phyloP scores from a whole-genome alignment of 371 early-diverging fungal species.

The Parasitella parasitica region DNA sequence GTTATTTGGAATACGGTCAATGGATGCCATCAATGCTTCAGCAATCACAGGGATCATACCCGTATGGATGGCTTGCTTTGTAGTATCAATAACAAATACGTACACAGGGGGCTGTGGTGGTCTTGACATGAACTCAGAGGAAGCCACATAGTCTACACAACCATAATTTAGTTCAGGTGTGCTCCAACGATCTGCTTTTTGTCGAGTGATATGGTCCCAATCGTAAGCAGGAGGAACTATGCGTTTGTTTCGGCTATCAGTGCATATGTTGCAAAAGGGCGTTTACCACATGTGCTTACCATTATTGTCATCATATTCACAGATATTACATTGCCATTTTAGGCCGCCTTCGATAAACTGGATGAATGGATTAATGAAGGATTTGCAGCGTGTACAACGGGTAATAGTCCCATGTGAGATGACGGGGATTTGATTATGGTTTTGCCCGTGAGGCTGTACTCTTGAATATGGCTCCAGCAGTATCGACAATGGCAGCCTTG shows the following conservation, averaged over 20 bases:
- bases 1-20: constrained; percentile 77
- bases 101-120: constrained; percentile 85
- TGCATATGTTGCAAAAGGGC: neutral
- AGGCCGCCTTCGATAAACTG: constrained; percentile 74
- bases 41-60: constrained; percentile 58
- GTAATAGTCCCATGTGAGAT: constrained; percentile 66
- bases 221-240: constrained; percentile 74
- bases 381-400: constrained; percentile 78
- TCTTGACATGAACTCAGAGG: constrained; percentile 76
- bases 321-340: constrained; percentile 85
- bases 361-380: constrained; percentile 86
- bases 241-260: too few species aligned
- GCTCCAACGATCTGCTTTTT: constrained; percentile 66
- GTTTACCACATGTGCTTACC: constrained; percentile 29
- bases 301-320: constrained; percentile 73
- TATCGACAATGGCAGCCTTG: constrained; percentile 73
- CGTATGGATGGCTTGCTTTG: constrained; percentile 63
- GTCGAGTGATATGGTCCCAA: constrained; percentile 69
- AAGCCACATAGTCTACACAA: constrained; percentile 80
- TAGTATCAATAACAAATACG: constrained; percentile 81
- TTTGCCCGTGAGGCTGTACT: constrained; percentile 34
- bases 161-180: constrained; percentile 72
- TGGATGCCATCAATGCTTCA: constrained; percentile 55
- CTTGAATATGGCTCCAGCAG: constrained; percentile 70
- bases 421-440: constrained; percentile 43